Conservation (phyloP, 768 basidiomycete species). For the Lactifluus pinguis region DNA sequence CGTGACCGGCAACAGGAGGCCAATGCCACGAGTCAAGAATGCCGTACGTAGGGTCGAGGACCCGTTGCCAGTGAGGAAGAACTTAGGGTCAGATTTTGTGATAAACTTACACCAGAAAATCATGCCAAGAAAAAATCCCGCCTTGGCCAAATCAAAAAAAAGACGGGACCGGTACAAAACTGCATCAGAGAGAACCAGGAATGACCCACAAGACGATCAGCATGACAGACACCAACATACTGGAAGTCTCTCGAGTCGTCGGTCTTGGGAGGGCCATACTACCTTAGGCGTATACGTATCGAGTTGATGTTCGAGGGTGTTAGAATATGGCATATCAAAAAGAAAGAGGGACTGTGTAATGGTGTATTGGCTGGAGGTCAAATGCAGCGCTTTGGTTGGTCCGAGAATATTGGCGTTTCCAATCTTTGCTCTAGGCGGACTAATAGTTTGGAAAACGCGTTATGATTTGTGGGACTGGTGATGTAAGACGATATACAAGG, state of each 20-base stretch:
- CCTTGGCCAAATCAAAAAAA: background rate
- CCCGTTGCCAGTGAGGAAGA: background rate
- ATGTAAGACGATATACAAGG: background rate
- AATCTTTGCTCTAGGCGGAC: constrained; percentile 24
- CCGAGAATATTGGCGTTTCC: constrained; percentile 23
- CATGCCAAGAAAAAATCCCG: background rate
- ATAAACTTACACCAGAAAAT: background rate
- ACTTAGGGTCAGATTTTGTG: background rate
- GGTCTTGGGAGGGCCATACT: background rate
- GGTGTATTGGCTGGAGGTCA: constrained; percentile 18
- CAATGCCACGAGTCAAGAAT: background rate
- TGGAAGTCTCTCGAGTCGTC: background rate
- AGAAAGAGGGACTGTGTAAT: constrained; percentile 16
- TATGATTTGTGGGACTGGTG: background rate
- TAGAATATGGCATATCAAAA: constrained; percentile 18
- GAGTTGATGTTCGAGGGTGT: background rate
- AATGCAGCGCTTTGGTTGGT: background rate
- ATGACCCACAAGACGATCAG: background rate
- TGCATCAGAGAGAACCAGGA: background rate
- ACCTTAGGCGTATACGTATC: background rate
- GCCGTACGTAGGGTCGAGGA: background rate
- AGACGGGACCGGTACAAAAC: background rate
- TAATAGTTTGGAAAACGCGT: background rate
- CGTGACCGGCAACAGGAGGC: constrained; percentile 4
- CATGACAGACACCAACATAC: background rate